phyloP scores from a whole-genome alignment of 2,329 filamentous ascomycete species.

The Colletotrichum brevisporum region DNA sequence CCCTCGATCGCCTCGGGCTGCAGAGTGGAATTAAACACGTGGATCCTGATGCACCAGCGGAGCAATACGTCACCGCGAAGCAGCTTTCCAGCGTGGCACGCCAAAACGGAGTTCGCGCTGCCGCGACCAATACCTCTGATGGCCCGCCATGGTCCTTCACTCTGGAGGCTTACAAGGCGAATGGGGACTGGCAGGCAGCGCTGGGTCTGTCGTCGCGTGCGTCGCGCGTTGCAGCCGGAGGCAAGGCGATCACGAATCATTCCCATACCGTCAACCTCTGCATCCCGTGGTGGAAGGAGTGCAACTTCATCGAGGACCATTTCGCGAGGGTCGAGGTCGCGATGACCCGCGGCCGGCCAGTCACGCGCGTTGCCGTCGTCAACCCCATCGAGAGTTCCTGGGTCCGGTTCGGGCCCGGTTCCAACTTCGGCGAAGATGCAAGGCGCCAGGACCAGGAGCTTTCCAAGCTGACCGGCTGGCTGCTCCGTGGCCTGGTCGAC shows the following conservation, averaged over 20 bases:
- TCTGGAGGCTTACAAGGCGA: conserved; percentile 51
- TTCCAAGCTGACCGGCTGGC: conserved; percentile 40
- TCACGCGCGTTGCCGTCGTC: conserved; percentile 49
- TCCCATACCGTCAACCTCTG: conserved; percentile 51
- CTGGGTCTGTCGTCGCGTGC: conserved; percentile 51
- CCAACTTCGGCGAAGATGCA: conserved; percentile 45
- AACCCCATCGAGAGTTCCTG: conserved; percentile 53
- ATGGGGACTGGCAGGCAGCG: conserved; percentile 52
- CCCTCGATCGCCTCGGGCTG: conserved; percentile 47
- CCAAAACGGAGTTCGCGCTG: conserved; percentile 47
- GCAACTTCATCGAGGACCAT: conserved; percentile 49
- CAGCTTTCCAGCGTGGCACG: conserved; percentile 49
- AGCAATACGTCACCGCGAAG: conserved; percentile 52
- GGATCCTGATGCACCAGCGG: conserved; percentile 49
- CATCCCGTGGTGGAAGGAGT: conserved; percentile 52
- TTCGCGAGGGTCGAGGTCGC: conserved; percentile 50
- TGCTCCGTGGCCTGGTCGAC: conserved; percentile 45
- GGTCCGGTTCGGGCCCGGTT: conserved; percentile 48
- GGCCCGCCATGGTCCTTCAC: conserved; percentile 50
- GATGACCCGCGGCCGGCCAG: conserved; percentile 47
- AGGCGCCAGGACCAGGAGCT: conserved; percentile 46
- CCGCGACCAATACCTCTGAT: conserved; percentile 50
- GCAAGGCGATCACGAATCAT: conserved; percentile 51
- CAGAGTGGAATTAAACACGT: conserved; percentile 49
- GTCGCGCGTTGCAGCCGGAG: conserved; percentile 48